These are phyloP conservation scores for Pilasporangium apinafurcum DNA, from an alignment of 352 stramenopile genomes.

Conservation along the genomic window DNA sequence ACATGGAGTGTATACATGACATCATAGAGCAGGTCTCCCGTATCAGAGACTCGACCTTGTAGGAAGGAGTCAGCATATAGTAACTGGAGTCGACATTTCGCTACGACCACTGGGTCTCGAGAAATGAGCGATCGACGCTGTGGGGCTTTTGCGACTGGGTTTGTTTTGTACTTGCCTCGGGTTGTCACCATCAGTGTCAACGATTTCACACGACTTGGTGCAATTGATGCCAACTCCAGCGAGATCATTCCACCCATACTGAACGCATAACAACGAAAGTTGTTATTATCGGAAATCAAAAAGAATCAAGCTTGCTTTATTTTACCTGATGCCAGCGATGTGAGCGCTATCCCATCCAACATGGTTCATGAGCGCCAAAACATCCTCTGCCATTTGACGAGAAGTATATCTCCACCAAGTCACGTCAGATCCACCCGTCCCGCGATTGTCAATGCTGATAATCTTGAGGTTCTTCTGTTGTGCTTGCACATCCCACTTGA, in stretches of 20 bases:
- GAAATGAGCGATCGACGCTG: conserved; percentile 33
- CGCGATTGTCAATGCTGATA: conserved; percentile 53
- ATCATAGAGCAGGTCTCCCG: conserved; percentile 23
- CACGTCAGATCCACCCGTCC: conserved; percentile 32
- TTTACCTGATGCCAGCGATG: conserved; percentile 34
- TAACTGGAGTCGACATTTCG: conserved; percentile 37
- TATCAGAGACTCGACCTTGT: conserved; percentile 19
- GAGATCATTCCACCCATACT: conserved; percentile 76
- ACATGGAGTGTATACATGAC: conserved; percentile 41
- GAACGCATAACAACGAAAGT: no score
- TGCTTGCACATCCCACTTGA: no score
- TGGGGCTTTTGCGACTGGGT: conserved; percentile 14
- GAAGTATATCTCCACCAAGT: conserved; percentile 46
- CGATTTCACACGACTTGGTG: conserved; percentile 42
- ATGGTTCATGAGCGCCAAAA: conserved; percentile 47
- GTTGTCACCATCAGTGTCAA: conserved; percentile 58
- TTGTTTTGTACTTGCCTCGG: conserved; percentile 33
- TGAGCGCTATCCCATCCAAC: conserved; percentile 41
- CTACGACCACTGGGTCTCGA: conserved; percentile 22
- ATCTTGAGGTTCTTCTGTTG: conserved; percentile 35
- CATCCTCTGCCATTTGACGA: conserved; percentile 47
- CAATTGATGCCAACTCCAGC: conserved; percentile 36
- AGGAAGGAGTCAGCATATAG: conserved; percentile 47
- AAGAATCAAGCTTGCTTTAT: background rate
- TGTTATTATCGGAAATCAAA: no score